Evolutionary conservation across 2,329 filamentous ascomycete genomes (phyloP), one percentile per base, ranked within the genome.

Genomic region (Botryotinia convoluta): DNA sequence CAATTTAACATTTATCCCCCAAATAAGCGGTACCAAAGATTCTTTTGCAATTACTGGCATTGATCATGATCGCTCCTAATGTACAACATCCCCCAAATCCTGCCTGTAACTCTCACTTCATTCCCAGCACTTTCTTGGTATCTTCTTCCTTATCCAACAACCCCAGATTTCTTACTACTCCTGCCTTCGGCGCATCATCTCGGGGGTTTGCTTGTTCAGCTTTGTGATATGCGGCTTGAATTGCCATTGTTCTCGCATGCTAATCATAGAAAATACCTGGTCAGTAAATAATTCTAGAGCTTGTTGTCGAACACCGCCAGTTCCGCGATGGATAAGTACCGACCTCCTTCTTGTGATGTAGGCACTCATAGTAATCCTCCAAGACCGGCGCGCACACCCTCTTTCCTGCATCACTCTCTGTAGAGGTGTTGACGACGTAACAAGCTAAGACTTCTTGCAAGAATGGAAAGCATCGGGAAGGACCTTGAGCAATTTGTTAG

Each of bases 281-380:
- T 69, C 48, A 69, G 65, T 57, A n/a, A 44, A 44, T 12, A 37
- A 35, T 71, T 57, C 48, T n/a, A 68, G 54, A 18, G 26, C 54
- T 57, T 63, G 35, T 35, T 64, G 67, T 32, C 37, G 29, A 18
- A 48, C 18, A 9, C 37, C 39, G 35, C 35, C 2, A 57, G 22
- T 54, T 51, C 61, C 45, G 35, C 45, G 42, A 39, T 26, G 26
- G 22, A 64, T n/a, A 22, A 59, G 14, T 61, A 77, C 89, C 74
- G 81, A 98, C 96, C 93, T 99, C 96, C 87, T 99, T 99, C 87
- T 92, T 94, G 87, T 99, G 96, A 84, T 99, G 96, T 82, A 99
- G 86, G 84, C 97, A 99, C 86, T 99, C 96, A 83, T 98, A 97
- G 87, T 99, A 99, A 83, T 99, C 96, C 83, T 99, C 96, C 77